Evolutionary conservation across 768 basidiomycete genomes (phyloP).

Genomic region (Leccinum olivaceopallidum): DNA sequence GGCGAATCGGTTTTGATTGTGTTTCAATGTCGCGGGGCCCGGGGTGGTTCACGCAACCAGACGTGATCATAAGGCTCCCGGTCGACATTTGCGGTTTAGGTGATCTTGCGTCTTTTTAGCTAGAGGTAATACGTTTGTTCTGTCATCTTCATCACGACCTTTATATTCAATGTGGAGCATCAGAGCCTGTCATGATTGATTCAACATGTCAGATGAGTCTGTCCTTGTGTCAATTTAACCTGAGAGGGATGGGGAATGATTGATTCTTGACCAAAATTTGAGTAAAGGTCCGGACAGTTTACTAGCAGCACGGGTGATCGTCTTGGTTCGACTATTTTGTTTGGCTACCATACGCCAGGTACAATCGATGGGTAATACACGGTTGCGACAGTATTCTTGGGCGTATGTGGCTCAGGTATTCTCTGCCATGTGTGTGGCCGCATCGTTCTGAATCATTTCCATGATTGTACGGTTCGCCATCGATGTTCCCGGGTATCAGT

Average conservation of each 20-base stretch:
- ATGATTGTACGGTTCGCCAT: constrained; percentile 40
- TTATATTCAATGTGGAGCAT: background rate
- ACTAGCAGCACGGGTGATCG: background rate
- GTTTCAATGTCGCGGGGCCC: constrained; percentile 59
- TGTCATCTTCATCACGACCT: background rate
- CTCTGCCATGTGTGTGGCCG: background rate
- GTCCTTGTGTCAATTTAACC: background rate
- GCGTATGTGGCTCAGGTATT: background rate
- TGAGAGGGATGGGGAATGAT: background rate
- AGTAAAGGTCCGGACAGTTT: background rate
- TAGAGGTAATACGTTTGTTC: background rate
- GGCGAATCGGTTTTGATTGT: constrained; percentile 58
- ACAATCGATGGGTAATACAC: constrained; percentile 12
- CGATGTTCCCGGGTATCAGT: constrained; percentile 33
- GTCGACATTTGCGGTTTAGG: background rate
- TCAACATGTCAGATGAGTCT: background rate
- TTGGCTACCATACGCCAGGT: constrained; percentile 1
- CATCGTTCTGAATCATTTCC: constrained; percentile 26
- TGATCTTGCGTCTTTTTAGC: background rate
- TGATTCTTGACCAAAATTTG: background rate
- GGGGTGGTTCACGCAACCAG: constrained; percentile 54
- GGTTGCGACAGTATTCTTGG: background rate
- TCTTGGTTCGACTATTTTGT: background rate
- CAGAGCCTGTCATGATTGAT: background rate
- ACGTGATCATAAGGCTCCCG: background rate